Percentiles rank a stretch among this genome's conserved stretches.
Conservation (phyloP, 2,329 filamentous ascomycete genomes). For the Cytospora schulzeri region DNA sequence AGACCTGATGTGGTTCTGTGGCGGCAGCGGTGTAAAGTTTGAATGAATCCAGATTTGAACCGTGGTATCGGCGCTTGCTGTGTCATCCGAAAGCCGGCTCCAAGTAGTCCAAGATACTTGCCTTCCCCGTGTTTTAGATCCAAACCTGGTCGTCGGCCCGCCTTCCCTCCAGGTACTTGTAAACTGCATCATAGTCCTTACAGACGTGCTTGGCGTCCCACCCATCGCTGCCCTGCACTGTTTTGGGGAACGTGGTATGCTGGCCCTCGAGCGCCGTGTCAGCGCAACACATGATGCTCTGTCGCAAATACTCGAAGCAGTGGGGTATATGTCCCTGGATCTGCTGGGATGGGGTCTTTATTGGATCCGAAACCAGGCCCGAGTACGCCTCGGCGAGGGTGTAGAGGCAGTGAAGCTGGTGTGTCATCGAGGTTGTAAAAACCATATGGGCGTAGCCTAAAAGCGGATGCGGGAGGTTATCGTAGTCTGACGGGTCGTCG, state of each 20-base stretch:
- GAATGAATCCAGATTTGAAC: neutral
- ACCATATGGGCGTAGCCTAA: constrained; percentile 37
- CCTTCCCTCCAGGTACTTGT: constrained; percentile 39
- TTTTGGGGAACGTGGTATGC: constrained; percentile 43
- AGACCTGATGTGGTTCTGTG: too few species aligned
- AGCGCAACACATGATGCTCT: constrained; percentile 39
- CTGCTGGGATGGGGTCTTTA: constrained; percentile 37
- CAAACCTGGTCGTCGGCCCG: constrained; percentile 40
- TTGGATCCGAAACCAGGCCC: constrained; percentile 34
- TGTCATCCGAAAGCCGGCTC: neutral
- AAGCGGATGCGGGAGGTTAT: constrained; percentile 42
- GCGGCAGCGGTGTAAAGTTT: neutral
- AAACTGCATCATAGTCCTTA: constrained; percentile 41
- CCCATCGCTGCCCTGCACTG: constrained; percentile 43
- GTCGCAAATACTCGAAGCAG: constrained; percentile 43
- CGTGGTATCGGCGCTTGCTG: neutral
- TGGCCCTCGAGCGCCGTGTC: constrained; percentile 41
- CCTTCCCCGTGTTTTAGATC: constrained; percentile 37
- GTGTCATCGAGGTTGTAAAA: constrained; percentile 47
- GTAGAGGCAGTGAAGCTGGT: constrained; percentile 48
- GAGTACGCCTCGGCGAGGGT: constrained; percentile 43
- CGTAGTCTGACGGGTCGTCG: constrained; percentile 37
- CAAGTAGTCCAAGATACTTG: too few species aligned
- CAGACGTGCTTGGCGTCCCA: constrained; percentile 48
- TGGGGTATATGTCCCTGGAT: constrained; percentile 43